Conservation (phyloP, 1,139 yeast species). For the Yamadazyma epiphylla region DNA sequence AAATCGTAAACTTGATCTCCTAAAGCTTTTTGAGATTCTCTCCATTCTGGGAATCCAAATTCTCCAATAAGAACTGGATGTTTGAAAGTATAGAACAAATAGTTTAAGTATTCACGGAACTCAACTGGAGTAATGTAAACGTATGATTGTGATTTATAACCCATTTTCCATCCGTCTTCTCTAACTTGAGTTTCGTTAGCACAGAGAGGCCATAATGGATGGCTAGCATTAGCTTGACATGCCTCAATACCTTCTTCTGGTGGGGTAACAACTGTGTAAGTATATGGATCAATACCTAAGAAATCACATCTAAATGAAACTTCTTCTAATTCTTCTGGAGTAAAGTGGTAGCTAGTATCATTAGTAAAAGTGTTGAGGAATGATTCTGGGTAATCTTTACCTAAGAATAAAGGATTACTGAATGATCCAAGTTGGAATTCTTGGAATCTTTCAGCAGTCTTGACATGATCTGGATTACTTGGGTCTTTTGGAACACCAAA, state of each 20-base stretch:
- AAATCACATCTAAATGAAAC: constrained; percentile 24
- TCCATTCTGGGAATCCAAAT: constrained; percentile 32
- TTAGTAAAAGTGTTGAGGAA: constrained; percentile 19
- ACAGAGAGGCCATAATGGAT: constrained; percentile 20
- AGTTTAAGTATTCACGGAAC: constrained; percentile 16
- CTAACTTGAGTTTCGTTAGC: constrained; percentile 12
- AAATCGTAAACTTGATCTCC: constrained; percentile 25
- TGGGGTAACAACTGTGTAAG: constrained; percentile 20
- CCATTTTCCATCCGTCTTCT: constrained; percentile 25
- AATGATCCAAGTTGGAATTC: constrained; percentile 24
- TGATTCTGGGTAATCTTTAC: constrained; percentile 25
- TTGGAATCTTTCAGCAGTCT: constrained; percentile 24
- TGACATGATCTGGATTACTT: constrained; percentile 14
- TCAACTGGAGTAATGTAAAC: constrained; percentile 20
- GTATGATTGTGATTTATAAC: constrained; percentile 21
- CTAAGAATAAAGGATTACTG: constrained; percentile 27
- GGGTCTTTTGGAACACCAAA: constrained; percentile 18
- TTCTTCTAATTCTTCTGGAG: constrained; percentile 20
- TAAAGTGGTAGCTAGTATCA: constrained; percentile 14
- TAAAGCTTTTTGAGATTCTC: constrained; percentile 21
- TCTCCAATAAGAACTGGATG: constrained; percentile 23
- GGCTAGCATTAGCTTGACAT: constrained; percentile 13
- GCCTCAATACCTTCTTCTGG: constrained; percentile 18
- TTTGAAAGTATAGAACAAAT: constrained; percentile 17
- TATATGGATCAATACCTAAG: constrained; percentile 33